Percentiles rank a stretch among this genome's conserved stretches.
Evolutionary conservation across 805 yeast genomes (phyloP).

Genomic region (Pichia thaimueangensis): DNA sequence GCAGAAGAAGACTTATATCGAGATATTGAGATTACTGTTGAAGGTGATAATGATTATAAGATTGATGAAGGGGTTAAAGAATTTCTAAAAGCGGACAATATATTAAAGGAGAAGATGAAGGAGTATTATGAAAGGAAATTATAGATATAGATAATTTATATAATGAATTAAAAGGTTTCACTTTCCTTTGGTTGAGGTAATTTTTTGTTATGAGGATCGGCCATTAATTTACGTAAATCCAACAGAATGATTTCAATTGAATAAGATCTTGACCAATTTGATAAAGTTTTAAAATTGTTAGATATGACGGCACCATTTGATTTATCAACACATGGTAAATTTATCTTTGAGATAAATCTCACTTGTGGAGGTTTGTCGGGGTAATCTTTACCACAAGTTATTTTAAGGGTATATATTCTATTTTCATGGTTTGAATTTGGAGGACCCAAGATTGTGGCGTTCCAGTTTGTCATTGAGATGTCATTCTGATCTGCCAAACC

Average conservation of each 20-base stretch:
- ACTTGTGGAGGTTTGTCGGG: constrained; percentile 89
- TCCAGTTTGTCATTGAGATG: constrained; percentile 92
- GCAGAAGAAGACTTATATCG: constrained; percentile 17
- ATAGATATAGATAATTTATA: background rate
- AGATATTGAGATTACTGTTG: constrained; percentile 35
- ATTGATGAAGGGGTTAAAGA: constrained; percentile 19
- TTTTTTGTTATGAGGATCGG: constrained; percentile 71
- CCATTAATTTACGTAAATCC: constrained; percentile 90
- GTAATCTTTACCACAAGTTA: constrained; percentile 76
- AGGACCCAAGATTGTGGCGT: constrained; percentile 96
- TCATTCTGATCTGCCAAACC: constrained; percentile 90
- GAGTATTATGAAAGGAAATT: constrained; percentile 22
- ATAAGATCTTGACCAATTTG: constrained; percentile 82
- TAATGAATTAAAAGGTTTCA: constrained; percentile 30
- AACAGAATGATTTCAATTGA: constrained; percentile 90
- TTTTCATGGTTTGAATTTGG: constrained; percentile 81
- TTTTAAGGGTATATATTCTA: constrained; percentile 77
- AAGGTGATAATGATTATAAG: constrained; percentile 29
- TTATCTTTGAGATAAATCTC: constrained; percentile 73
- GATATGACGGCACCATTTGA: constrained; percentile 50
- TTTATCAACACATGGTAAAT: constrained; percentile 83
- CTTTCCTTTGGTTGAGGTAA: constrained; percentile 92
- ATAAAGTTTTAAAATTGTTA: constrained; percentile 56
- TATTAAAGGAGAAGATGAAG: constrained; percentile 25
- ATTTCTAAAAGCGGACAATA: constrained; percentile 28